These are phyloP conservation scores for Globisporangium polare DNA, from an alignment of 352 stramenopile genomes.

Conservation along the genomic window DNA sequence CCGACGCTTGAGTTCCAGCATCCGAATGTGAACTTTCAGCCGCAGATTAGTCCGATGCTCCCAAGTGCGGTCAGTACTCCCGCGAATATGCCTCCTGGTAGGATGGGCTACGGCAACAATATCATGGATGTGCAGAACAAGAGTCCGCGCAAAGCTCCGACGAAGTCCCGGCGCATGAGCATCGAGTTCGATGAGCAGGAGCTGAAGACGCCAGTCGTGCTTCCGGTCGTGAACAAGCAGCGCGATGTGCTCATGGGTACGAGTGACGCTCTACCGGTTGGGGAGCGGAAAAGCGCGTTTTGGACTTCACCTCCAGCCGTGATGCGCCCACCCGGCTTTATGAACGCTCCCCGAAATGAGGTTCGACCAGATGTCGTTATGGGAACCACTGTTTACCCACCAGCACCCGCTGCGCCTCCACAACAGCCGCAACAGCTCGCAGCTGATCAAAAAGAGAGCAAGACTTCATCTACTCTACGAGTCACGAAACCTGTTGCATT, in stretches of 20 bases:
- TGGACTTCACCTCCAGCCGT: not conserved
- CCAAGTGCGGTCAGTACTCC: not conserved
- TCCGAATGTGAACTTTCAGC: not conserved
- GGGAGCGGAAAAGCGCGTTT: not conserved
- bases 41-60: conserved; percentile 1
- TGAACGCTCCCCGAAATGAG: not conserved
- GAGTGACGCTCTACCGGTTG: not conserved
- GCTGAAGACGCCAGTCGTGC: conserved; percentile 8
- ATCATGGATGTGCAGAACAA: conserved; percentile 16
- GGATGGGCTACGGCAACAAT: not conserved
- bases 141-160: conserved; percentile 10
- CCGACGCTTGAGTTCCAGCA: conserved; percentile 1
- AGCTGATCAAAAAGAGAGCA: conserved; percentile 12
- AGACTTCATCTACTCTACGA: not conserved
- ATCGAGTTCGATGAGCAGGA: conserved; percentile 10
- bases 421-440: not conserved
- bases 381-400: not conserved
- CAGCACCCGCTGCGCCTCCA: not conserved
- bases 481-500: conserved; percentile 13
- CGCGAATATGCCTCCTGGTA: not conserved
- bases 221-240: not conserved
- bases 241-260: not conserved
- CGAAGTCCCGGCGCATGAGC: conserved; percentile 6
- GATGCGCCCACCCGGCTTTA: not conserved
- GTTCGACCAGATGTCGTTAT: not conserved